These are phyloP conservation scores for Porphyrellus cyaneotinctus DNA, from an alignment of 768 basidiomycete species.

Conservation along the genomic window DNA sequence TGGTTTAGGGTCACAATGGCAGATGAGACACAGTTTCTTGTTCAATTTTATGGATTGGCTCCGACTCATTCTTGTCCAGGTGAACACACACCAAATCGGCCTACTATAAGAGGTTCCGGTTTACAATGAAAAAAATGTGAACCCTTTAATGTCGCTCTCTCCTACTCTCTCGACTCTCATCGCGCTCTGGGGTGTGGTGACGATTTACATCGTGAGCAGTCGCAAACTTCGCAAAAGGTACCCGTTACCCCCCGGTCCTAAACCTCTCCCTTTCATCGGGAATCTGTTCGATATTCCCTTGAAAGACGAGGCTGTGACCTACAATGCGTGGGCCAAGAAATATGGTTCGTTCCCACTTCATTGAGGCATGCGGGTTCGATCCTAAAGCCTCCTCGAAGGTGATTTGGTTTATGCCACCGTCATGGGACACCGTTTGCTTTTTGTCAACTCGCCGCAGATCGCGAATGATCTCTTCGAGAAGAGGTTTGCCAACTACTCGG, in stretches of 20 bases:
- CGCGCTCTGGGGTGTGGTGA: constrained; percentile 20
- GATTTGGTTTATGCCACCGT: constrained; percentile 52
- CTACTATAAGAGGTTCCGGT: constrained; percentile 14
- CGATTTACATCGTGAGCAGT: constrained; percentile 16
- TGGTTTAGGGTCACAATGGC: no score
- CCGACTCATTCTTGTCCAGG: constrained; percentile 7
- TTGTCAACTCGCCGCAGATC: constrained; percentile 44
- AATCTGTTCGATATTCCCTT: constrained; percentile 47
- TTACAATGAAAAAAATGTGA: constrained; percentile 3
- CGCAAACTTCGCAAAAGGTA: constrained; percentile 17
- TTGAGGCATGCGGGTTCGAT: not conserved
- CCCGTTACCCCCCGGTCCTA: constrained; percentile 54
- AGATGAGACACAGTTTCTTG: not conserved
- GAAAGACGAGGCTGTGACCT: constrained; percentile 37
- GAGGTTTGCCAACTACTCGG: constrained; percentile 53
- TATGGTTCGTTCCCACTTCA: constrained; percentile 25
- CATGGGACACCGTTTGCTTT: constrained; percentile 45
- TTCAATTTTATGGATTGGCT: not conserved
- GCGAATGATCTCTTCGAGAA: constrained; percentile 56
- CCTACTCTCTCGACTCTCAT: constrained; percentile 14
- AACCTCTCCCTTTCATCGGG: constrained; percentile 48
- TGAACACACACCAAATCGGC: constrained; percentile 7
- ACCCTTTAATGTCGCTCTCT: constrained; percentile 15
- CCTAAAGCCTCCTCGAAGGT: constrained; percentile 27
- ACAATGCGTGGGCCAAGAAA: constrained; percentile 40